Conservation (phyloP, 2,329 filamentous ascomycete genomes). For the Xylariaceae sp. region DNA sequence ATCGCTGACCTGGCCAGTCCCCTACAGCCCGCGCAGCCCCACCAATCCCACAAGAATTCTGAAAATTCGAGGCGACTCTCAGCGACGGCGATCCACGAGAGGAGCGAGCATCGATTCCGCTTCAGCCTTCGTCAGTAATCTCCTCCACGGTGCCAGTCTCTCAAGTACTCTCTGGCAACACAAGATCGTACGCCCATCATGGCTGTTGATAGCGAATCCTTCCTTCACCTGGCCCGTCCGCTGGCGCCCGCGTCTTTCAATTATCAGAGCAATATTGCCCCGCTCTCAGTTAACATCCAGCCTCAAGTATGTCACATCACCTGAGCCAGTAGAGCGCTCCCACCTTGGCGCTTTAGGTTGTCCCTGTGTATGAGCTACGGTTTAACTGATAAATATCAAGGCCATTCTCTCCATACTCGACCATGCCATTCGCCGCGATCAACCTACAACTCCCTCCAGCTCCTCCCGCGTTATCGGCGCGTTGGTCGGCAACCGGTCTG, state of each 20-base stretch:
- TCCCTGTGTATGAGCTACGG: slow-evolving; percentile 1
- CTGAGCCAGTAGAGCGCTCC: neutral
- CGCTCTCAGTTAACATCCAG: slow-evolving; percentile 90
- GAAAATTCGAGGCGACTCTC: slow-evolving; percentile 16
- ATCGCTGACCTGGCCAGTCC: neutral
- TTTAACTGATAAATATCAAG: slow-evolving; percentile 30
- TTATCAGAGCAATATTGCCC: slow-evolving; percentile 80
- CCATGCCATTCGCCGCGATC: slow-evolving; percentile 86
- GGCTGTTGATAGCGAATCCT: slow-evolving; percentile 74
- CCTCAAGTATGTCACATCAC: slow-evolving; percentile 66
- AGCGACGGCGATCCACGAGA: neutral
- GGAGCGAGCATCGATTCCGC: slow-evolving; percentile 1
- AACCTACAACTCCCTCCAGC: slow-evolving; percentile 57
- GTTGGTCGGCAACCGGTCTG: slow-evolving; percentile 84
- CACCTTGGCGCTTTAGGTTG: slow-evolving; percentile 1
- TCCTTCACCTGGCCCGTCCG: slow-evolving; percentile 91
- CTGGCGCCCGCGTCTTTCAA: slow-evolving; percentile 77
- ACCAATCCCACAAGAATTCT: slow-evolving; percentile 22
- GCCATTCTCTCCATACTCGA: slow-evolving; percentile 78
- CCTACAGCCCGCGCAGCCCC: slow-evolving; percentile 9
- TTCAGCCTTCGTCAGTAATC: neutral
- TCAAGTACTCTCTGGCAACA: neutral
- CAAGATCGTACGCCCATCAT: slow-evolving; percentile 47
- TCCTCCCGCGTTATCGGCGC: slow-evolving; percentile 96
- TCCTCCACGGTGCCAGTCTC: neutral